Conservation (phyloP, 768 basidiomycete species). For the Naganishia randhawae region DNA sequence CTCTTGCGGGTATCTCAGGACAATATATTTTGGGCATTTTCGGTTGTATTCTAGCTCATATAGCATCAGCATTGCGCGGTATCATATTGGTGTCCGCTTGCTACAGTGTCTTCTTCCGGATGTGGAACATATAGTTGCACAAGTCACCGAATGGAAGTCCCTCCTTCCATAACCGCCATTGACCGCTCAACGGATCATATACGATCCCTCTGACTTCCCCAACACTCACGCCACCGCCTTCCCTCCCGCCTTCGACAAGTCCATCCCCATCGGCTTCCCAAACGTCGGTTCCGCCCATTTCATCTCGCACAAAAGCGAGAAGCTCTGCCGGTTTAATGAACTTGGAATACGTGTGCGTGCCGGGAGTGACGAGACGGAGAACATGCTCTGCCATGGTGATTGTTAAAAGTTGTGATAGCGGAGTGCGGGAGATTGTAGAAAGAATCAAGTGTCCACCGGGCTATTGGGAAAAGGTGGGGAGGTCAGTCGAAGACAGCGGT, state of each 20-base stretch:
- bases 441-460: constrained; percentile 94
- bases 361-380: constrained; percentile 70
- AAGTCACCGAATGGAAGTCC: constrained; percentile 38
- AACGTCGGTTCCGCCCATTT: constrained; percentile 49
- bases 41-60: constrained; percentile 9
- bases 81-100: not conserved
- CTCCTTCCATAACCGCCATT: constrained; percentile 49
- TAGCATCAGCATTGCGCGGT: constrained; percentile 12
- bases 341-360: constrained; percentile 89
- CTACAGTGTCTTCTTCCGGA: constrained; percentile 40
- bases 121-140: constrained; percentile 51
- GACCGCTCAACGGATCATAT: constrained; percentile 47
- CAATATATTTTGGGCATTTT: constrained; percentile 16
- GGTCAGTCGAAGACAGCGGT: not conserved
- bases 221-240: constrained; percentile 37
- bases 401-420: constrained; percentile 66
- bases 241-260: constrained; percentile 29
- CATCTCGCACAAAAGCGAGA: constrained; percentile 69
- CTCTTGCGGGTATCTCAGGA: not conserved
- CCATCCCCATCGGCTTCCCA: constrained; percentile 43
- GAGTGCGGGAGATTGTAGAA: constrained; percentile 86
- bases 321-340: constrained; percentile 84
- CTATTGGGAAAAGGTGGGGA: constrained; percentile 53
- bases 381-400: constrained; percentile 77
- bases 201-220: constrained; percentile 49